These are phyloP conservation scores for Moelleriella libera DNA, from an alignment of 2,329 filamentous ascomycete genomes.

Conservation along the genomic window DNA sequence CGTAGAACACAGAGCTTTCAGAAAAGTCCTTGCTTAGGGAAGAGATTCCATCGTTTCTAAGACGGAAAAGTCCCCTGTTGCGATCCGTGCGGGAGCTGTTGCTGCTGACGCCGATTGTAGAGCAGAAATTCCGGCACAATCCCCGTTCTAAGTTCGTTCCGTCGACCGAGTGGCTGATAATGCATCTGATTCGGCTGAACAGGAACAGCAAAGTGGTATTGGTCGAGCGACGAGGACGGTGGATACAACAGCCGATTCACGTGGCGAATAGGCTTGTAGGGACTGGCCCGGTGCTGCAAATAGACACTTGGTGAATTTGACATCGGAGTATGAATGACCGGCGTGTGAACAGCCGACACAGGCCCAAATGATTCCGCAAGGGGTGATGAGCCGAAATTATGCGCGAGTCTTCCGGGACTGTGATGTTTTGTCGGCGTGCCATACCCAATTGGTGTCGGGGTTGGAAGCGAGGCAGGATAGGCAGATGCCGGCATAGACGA, in stretches of 20 bases:
- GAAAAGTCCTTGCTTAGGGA: neutral
- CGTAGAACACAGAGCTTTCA: too few species aligned
- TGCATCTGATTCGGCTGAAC: conserved; percentile 62
- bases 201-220: conserved; percentile 47
- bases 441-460: conserved; percentile 22
- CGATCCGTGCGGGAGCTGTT: conserved; percentile 9
- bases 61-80: conserved; percentile 19
- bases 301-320: conserved; percentile 80
- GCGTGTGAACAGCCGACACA: conserved; percentile 40
- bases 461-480: conserved; percentile 8
- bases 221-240: conserved; percentile 64
- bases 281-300: conserved; percentile 75
- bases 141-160: conserved; percentile 53
- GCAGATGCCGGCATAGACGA: conserved; percentile 9
- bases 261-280: conserved; percentile 79
- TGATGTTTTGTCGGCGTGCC: conserved; percentile 39
- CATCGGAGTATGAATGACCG: conserved; percentile 44
- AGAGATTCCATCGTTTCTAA: conserved; percentile 14
- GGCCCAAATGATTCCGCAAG: conserved; percentile 47
- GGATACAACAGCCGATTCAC: conserved; percentile 87
- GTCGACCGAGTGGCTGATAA: conserved; percentile 63
- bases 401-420: conserved; percentile 32
- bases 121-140: conserved; percentile 50
- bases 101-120: conserved; percentile 17
- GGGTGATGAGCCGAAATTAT: conserved; percentile 45